Percentiles rank a stretch among this genome's conserved stretches.
Evolutionary conservation across 352 stramenopile genomes (phyloP).

Genomic region (Globisporangium paroecandrum): DNA sequence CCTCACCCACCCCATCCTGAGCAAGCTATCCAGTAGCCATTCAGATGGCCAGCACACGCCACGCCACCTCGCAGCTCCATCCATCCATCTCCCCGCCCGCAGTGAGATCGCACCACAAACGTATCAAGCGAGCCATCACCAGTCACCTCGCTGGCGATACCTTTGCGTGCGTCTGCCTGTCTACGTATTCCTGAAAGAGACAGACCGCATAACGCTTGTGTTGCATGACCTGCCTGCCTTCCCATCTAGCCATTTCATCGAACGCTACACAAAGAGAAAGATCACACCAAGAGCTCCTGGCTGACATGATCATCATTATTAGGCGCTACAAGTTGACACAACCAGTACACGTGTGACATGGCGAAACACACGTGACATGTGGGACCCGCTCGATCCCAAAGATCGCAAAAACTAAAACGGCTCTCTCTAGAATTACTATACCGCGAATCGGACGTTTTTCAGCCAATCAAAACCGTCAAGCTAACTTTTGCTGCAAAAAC

Average conservation of each 20-base stretch:
- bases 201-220: not conserved
- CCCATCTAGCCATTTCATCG: not conserved
- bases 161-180: not conserved
- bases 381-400: not conserved
- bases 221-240: not conserved
- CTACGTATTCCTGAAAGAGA: not conserved
- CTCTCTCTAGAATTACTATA: constrained; percentile 5
- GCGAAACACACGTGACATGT: not conserved
- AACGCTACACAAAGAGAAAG: not conserved
- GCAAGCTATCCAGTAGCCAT: not conserved
- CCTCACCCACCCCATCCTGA: not conserved
- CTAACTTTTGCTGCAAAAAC: not conserved
- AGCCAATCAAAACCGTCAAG: not conserved
- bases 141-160: not conserved
- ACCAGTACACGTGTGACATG: not conserved
- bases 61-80: not conserved
- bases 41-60: not conserved
- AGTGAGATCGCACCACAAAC: not conserved
- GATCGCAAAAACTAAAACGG: not conserved
- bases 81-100: not conserved
- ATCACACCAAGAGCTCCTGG: not conserved
- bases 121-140: not conserved
- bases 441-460: not conserved
- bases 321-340: not conserved
- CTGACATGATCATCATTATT: not conserved